Evolutionary conservation across 352 stramenopile species (phyloP), one percentile per base, ranked within the genome.

Genomic region (Globisporangium cederbergense): DNA sequence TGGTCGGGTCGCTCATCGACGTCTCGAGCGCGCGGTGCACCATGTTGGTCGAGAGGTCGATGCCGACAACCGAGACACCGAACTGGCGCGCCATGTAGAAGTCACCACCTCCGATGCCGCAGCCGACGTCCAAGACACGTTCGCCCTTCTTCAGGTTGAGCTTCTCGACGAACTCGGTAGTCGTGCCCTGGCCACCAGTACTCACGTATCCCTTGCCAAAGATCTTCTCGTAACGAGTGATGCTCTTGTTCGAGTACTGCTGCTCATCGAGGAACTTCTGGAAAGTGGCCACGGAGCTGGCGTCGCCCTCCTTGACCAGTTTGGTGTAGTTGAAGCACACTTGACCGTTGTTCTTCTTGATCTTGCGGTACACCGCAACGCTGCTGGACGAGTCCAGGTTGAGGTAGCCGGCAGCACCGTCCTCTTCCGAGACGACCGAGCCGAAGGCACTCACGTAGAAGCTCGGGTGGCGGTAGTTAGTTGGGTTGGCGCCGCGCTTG

Each of bases 1-100:
- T 65, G 25, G 55, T 73, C 4, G 78, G 11, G 43, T 85, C 67
- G 11, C 67, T 58, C 77, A 89, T 86, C 16, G 79, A 87, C 16
- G 64, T 77, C 64, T 90, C 81, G n/a, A 90, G 70, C 8, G 81
- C 79, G 4, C 79, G 79, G 57, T 90, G 78, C 25, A 90, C 76
- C 81, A 90, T 90, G 65, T 90, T 90, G 14, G 79, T 89, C 20
- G 81, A 90, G 14, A 90, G 67, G 64, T 90, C 81, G 58, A 90
- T 90, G 20, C 79, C 81, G 13, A 90, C 74, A 9, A 90, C 81
- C 1, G 89, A 84, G 30, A 89, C 78, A 25, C 83, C 88, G 32
- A 98, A 90, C 58, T 95, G 83, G 46, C 96, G 95, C 13, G 90
- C 90, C 68, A 97, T 89, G 71, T 97, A 97, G 60, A 95, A 88